Conservation (phyloP, 164 flowering plant genomes). For the Tetracentron sinense region DNA sequence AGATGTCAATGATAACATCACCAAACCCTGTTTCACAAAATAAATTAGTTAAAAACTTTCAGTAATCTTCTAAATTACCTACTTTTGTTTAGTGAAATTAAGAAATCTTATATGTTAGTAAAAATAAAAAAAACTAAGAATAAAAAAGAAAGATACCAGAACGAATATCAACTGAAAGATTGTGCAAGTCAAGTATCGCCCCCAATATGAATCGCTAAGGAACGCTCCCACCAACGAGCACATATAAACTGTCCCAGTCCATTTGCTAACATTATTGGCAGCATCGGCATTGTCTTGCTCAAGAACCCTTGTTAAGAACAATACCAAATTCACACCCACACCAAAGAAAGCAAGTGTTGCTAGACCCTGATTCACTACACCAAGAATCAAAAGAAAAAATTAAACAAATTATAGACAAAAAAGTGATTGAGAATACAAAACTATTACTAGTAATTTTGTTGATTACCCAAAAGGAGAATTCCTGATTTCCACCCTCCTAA, state of each 20-base stretch:
- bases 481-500: slow-evolving; percentile 57
- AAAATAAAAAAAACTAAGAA: not conserved
- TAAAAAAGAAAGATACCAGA: slow-evolving; percentile 32
- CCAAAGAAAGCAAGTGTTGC: slow-evolving; percentile 88
- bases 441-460: not conserved
- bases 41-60: too few relatives aligned
- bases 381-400: not conserved
- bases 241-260: slow-evolving; percentile 84
- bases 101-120: too few relatives aligned
- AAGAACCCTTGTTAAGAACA: slow-evolving; percentile 76
- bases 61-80: not conserved
- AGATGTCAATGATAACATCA: slow-evolving; percentile 58
- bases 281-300: slow-evolving; percentile 68
- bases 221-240: slow-evolving; percentile 79
- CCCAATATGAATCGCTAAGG: slow-evolving; percentile 87
- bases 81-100: not conserved
- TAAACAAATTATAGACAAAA: not conserved
- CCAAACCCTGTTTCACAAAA: slow-evolving; percentile 46
- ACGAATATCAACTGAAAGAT: slow-evolving; percentile 66
- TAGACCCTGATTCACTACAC: slow-evolving; percentile 76
- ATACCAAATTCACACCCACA: slow-evolving; percentile 78
- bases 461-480: slow-evolving; percentile 41
- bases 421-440: not conserved
- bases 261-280: slow-evolving; percentile 70
- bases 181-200: slow-evolving; percentile 69